Evolutionary conservation across 163 green algal species (phyloP).

Genomic region (Chloroidium sp.): DNA sequence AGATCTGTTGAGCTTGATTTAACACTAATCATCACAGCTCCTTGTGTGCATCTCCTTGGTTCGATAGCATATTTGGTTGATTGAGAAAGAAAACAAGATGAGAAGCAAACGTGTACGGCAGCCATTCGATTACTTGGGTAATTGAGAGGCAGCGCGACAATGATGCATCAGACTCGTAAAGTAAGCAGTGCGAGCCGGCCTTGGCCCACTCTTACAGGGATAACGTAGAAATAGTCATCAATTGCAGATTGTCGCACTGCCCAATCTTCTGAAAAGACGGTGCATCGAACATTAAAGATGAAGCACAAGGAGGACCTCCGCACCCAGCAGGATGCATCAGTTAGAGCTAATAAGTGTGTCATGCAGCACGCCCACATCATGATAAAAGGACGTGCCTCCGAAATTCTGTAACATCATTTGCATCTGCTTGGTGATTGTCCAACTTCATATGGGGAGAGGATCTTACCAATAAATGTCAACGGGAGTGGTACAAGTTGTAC

Average conservation of each 20-base stretch:
- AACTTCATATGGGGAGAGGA: too few relatives aligned
- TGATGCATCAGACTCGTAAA: background rate
- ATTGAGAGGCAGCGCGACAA: background rate
- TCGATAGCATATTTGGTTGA: too few relatives aligned
- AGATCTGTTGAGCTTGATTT: slow-evolving; percentile 59
- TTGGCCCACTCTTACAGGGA: background rate
- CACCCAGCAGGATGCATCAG: slow-evolving; percentile 37
- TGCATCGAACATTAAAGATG: background rate
- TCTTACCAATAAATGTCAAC: too few relatives aligned
- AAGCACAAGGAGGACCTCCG: background rate
- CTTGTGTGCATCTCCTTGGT: background rate
- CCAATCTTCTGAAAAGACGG: too few relatives aligned
- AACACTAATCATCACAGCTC: slow-evolving; percentile 31
- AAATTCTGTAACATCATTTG: too few relatives aligned
- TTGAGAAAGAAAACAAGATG: too few relatives aligned
- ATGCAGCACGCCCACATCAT: too few relatives aligned
- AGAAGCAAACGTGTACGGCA: too few relatives aligned
- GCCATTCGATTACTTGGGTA: background rate
- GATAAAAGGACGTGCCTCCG: too few relatives aligned
- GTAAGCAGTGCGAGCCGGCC: background rate
- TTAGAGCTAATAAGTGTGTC: slow-evolving; percentile 68
- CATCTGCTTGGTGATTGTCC: too few relatives aligned
- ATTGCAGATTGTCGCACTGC: background rate
- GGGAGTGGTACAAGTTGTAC: too few relatives aligned
- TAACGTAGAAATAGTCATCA: background rate